Conservation (phyloP, 768 basidiomycete species). For the Rubroboletus satanas region DNA sequence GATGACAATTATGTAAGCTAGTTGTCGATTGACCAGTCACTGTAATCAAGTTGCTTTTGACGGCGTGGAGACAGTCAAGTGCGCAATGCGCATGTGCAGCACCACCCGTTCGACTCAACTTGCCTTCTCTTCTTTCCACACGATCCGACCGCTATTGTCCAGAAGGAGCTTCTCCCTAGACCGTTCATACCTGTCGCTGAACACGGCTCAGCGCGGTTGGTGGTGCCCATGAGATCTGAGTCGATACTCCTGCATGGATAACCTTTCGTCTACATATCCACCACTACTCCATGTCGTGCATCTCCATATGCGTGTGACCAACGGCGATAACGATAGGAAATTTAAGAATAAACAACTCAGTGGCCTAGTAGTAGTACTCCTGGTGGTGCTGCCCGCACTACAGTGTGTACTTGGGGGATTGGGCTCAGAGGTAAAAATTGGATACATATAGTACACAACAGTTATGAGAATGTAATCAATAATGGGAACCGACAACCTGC, state of each 20-base stretch:
- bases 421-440: not conserved
- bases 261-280: constrained; percentile 32
- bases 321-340: constrained; percentile 32
- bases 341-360: too few relatives aligned
- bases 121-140: constrained; percentile 26
- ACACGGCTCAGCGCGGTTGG: constrained; percentile 22
- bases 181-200: constrained; percentile 30
- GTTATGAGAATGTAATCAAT: not conserved
- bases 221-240: constrained; percentile 36
- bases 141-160: constrained; percentile 8
- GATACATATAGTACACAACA: not conserved
- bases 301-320: constrained; percentile 30
- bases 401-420: not conserved
- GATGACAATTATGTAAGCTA: too few relatives aligned
- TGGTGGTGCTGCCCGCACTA: too few relatives aligned
- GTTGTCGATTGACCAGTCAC: constrained; percentile 9
- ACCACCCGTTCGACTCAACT: constrained; percentile 24
- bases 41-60: constrained; percentile 6
- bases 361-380: too few relatives aligned
- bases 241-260: constrained; percentile 27
- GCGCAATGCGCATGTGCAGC: constrained; percentile 27
- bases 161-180: constrained; percentile 26
- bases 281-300: constrained; percentile 37
- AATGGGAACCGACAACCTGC: too few relatives aligned
- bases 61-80: constrained; percentile 19